phyloP scores from a whole-genome alignment of 495 filamentous ascomycete genomes.

The Lasiosphaeria hispida region DNA sequence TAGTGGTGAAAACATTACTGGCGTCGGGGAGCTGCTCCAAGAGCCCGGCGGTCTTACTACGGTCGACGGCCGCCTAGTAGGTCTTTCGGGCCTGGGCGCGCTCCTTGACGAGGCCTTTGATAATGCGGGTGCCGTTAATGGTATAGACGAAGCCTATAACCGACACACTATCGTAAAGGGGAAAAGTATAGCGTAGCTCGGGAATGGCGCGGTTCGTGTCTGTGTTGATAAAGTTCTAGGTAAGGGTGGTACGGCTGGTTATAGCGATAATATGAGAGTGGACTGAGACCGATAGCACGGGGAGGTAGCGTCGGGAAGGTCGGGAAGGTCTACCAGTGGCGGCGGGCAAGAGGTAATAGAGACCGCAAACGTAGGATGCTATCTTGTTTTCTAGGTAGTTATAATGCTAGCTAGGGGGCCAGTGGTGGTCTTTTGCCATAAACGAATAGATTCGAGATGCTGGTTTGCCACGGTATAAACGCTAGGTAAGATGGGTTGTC shows the following conservation, averaged over 20 bases:
- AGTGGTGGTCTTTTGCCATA: too few species aligned
- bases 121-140: conserved; percentile 45
- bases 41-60: conserved; percentile 59
- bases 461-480: too few species aligned
- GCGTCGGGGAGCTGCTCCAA: conserved; percentile 57
- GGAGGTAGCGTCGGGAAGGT: too few species aligned
- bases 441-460: not conserved
- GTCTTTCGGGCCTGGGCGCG: conserved; percentile 52
- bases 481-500: too few species aligned
- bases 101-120: conserved; percentile 61
- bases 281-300: conserved; percentile 49
- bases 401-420: not conserved
- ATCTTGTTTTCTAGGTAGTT: not conserved
- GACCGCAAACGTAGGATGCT: not conserved
- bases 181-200: conserved; percentile 60
- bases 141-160: conserved; percentile 61
- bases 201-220: too few species aligned
- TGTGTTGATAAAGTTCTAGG: conserved; percentile 61
- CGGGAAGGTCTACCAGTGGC: too few species aligned
- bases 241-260: conserved; percentile 57
- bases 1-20: conserved; percentile 62
- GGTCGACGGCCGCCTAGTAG: conserved; percentile 53
- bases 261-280: conserved; percentile 56
- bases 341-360: too few species aligned
- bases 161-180: conserved; percentile 64